Percentiles rank a stretch among this genome's conserved stretches.
phyloP scores from a whole-genome alignment of 2,329 filamentous ascomycete genomes.

The Colletotrichum incanum region DNA sequence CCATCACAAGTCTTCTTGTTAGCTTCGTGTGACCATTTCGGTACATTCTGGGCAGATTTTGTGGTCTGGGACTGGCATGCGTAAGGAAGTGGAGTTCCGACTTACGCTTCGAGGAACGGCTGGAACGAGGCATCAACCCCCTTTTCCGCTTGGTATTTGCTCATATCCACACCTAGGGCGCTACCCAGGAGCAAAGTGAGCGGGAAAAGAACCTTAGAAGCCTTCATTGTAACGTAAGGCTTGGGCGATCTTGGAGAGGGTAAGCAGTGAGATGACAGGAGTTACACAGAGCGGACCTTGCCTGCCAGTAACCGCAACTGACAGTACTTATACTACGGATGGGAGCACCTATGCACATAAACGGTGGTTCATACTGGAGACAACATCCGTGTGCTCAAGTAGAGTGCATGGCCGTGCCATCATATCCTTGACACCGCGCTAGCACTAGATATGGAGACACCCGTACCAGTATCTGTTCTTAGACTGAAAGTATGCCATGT shows the following conservation, averaged over 20 bases:
- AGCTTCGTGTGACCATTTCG: neutral
- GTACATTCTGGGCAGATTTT: neutral
- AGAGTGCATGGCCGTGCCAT: neutral
- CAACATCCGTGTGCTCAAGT: too few relatives aligned
- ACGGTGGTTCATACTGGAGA: neutral
- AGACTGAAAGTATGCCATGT: too few relatives aligned
- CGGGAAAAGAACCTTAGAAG: slow-evolving; percentile 14
- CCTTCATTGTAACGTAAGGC: slow-evolving; percentile 2
- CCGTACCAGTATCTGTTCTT: too few relatives aligned
- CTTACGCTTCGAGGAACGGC: slow-evolving; percentile 31
- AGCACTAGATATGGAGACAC: neutral
- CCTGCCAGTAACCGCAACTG: neutral
- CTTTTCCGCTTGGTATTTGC: slow-evolving; percentile 1
- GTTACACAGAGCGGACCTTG: too few relatives aligned
- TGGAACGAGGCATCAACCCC: slow-evolving; percentile 24
- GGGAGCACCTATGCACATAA: neutral
- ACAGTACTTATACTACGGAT: neutral
- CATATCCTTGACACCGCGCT: neutral
- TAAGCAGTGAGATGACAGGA: neutral
- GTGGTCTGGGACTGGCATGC: neutral
- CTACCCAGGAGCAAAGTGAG: slow-evolving; percentile 18
- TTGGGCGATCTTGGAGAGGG: neutral
- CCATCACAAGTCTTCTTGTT: neutral
- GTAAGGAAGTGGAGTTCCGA: neutral
- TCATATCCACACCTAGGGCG: slow-evolving; percentile 27